Conservation (phyloP, 2,329 filamentous ascomycete genomes). For the Arthrobotrys pseudoclavata region DNA sequence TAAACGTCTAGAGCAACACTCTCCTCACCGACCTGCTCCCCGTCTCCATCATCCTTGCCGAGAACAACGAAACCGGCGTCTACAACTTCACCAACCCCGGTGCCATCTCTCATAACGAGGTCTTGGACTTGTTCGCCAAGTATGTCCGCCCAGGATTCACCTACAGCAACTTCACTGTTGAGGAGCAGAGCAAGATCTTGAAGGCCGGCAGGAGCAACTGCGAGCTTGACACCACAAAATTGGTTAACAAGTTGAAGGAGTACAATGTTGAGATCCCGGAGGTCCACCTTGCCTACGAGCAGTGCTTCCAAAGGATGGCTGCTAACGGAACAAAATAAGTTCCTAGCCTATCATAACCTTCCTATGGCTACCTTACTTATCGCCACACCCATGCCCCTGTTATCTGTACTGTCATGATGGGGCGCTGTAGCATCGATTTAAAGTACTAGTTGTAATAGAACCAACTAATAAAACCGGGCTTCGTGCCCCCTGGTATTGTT, state of each 20-base stretch:
- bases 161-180: slow-evolving; percentile 77
- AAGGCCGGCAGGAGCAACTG: slow-evolving; percentile 78
- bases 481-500: neutral
- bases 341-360: neutral
- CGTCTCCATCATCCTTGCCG: slow-evolving; percentile 73
- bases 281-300: slow-evolving; percentile 72
- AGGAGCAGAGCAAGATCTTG: slow-evolving; percentile 77
- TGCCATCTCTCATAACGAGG: slow-evolving; percentile 79
- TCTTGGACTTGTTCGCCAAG: slow-evolving; percentile 74
- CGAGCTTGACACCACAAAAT: slow-evolving; percentile 74
- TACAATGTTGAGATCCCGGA: slow-evolving; percentile 74
- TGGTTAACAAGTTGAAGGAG: slow-evolving; percentile 73
- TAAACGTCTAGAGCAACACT: slow-evolving; percentile 70
- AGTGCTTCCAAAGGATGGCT: slow-evolving; percentile 76
- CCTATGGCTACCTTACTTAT: neutral
- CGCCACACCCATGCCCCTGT: neutral
- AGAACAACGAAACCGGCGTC: slow-evolving; percentile 74
- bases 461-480: slow-evolving; percentile 12
- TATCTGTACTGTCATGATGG: neutral
- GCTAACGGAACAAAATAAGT: slow-evolving; percentile 70
- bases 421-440: neutral
- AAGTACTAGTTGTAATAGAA: slow-evolving; percentile 7
- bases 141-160: slow-evolving; percentile 74
- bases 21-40: slow-evolving; percentile 76
- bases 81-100: slow-evolving; percentile 78